phyloP scores from a whole-genome alignment of 257 asterid genomes.

The Ilex asprella region DNA sequence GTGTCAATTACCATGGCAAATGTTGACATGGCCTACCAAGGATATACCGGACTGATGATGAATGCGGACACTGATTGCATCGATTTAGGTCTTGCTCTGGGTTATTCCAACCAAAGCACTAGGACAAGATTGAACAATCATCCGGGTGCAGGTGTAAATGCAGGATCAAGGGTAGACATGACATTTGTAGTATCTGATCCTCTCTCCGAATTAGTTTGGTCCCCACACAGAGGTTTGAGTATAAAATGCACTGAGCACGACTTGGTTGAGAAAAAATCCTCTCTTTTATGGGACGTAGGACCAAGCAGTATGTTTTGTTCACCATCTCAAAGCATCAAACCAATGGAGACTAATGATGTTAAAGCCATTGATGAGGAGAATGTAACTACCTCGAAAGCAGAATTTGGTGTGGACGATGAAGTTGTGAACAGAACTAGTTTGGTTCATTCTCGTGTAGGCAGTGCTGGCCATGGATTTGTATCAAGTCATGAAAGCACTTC shows the following conservation, averaged over 20 bases:
- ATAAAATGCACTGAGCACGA: conserved; percentile 40
- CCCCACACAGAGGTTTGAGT: conserved; percentile 50
- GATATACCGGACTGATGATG: not conserved
- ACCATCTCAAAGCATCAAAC: conserved; percentile 23
- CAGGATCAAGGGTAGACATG: conserved; percentile 32
- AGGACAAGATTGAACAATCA: conserved; percentile 15
- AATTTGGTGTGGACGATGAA: conserved; percentile 9
- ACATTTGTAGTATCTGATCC: conserved; percentile 57
- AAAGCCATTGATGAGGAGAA: conserved; percentile 19
- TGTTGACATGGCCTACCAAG: too few relatives aligned
- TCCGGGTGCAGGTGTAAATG: conserved; percentile 91
- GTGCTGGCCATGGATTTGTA: conserved; percentile 4
- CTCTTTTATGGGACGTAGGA: conserved; percentile 34
- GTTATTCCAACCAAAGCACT: conserved; percentile 22
- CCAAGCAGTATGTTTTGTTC: conserved; percentile 16
- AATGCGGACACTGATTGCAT: not conserved
- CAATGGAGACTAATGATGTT: conserved; percentile 20
- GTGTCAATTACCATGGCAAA: too few relatives aligned
- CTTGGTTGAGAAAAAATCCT: conserved; percentile 26
- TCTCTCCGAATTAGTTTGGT: conserved; percentile 73
- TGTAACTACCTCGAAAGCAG: conserved; percentile 10
- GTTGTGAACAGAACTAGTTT: conserved; percentile 7
- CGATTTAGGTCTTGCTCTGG: conserved; percentile 47
- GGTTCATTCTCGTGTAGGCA: conserved; percentile 8
- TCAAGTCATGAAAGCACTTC: not conserved